Evolutionary conservation across 176 grass and related monocot genomes (phyloP), one percentile per base, ranked within the genome.

Genomic region (Zea luxurians): DNA sequence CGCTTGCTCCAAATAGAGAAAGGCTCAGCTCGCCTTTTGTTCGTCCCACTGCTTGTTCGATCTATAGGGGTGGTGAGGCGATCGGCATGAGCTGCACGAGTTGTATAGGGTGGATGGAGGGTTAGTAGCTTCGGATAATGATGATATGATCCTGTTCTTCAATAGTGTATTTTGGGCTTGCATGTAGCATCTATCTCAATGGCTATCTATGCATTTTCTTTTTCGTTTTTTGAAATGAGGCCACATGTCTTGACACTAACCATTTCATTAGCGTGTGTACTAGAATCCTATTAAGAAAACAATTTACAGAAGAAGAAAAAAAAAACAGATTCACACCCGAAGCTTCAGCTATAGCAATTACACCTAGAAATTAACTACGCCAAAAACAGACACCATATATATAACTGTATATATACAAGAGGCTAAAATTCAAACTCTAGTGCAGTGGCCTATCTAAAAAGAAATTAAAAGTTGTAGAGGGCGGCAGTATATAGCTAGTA

Each of bases 1-100:
- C 18, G 27, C 27, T 54, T 76, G 77, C 76, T 58, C 62, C n/a
- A 66, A 80, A 48, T 76, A 38, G 47, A 38, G 47, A 16, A 45
- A 63, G 64, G 18, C 2, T 36, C 36, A 27, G 27, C 27, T 27
- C 27, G 27, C 73, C 73, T n/a, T 71, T 10, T 37, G n/a, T 8
- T 67, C 13, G 16, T 49, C 12, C 36, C 0, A 11, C 0, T 60
- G 43, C 13, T 13, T 27, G 27, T 27, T 37, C n/a, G n/a, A n/a
- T n/a, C n/a, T n/a, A n/a, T n/a, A 17, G 9, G 10, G 16, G 36
- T 35, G 4, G 16, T 17, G 2, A 37, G 8, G 13, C 6, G 60
- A 64, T 53, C 8, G 52, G 20, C 71, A 70, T 76, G 44, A 70
- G 54, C 13, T 69, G 7, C 64, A 76, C 62, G 62, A 47, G 77